These are phyloP conservation scores for Cucurbita maxima DNA, from an alignment of 306 rosid species.

Conservation along the genomic window DNA sequence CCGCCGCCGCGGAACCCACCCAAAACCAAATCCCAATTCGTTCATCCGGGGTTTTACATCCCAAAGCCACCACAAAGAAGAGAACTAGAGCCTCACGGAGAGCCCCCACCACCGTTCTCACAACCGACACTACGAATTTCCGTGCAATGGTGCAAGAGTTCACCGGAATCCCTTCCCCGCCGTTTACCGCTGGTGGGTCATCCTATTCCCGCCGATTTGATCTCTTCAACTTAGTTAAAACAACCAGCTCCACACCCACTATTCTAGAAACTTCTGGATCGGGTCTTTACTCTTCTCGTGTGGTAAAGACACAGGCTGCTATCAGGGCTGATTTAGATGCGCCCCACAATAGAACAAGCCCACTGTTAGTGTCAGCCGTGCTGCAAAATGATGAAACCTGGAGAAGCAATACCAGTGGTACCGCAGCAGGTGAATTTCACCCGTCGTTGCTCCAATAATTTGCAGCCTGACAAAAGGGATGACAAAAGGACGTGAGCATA, in stretches of 20 bases:
- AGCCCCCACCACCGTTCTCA: conserved; percentile 84
- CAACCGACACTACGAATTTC: conserved; percentile 83
- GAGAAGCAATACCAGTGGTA: background rate
- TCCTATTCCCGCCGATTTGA: conserved; percentile 53
- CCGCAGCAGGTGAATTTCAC: too few species aligned
- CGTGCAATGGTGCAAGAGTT: conserved; percentile 97
- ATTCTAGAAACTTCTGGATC: background rate
- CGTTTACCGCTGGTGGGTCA: conserved; percentile 34
- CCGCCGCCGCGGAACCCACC: conserved; percentile 6
- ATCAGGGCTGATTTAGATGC: background rate
- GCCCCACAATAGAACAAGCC: background rate
- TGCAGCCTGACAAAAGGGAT: too few species aligned
- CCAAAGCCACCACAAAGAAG: conserved; percentile 47
- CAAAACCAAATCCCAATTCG: background rate
- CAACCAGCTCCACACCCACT: background rate
- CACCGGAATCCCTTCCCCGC: conserved; percentile 86
- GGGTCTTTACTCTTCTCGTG: conserved; percentile 35
- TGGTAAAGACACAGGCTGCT: background rate
- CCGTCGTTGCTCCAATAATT: too few species aligned
- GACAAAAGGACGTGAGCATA: too few species aligned
- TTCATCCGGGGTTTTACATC: background rate
- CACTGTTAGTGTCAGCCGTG: background rate
- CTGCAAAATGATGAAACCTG: background rate
- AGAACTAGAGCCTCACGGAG: conserved; percentile 75
- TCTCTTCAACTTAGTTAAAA: conserved; percentile 27